phyloP scores from a whole-genome alignment of 495 filamentous ascomycete genomes.

The Cenococcum geophilum region DNA sequence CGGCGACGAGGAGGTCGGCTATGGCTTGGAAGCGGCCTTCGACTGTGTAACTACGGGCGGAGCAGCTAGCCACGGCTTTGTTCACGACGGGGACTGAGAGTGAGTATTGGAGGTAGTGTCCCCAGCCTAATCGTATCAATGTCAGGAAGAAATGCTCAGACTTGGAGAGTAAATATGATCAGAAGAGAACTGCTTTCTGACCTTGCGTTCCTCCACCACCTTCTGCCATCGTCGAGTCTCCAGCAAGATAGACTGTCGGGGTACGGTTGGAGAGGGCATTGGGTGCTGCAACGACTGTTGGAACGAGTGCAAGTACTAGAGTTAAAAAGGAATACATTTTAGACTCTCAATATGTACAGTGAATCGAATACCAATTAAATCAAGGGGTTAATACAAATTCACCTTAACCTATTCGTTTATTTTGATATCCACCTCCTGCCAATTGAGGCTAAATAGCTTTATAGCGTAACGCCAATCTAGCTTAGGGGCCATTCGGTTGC shows the following conservation, averaged over 20 bases:
- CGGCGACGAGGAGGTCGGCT: constrained; percentile 42
- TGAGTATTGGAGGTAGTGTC: constrained; percentile 49
- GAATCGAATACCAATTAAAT: no score
- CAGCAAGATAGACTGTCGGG: constrained; percentile 31
- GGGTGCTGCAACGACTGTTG: constrained; percentile 6
- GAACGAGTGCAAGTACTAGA: no score
- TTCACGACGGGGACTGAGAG: constrained; percentile 48
- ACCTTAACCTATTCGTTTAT: no score
- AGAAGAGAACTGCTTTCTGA: constrained; percentile 3
- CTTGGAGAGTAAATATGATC: background rate
- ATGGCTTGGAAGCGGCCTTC: constrained; percentile 55
- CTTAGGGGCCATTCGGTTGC: no score
- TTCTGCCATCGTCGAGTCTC: constrained; percentile 34
- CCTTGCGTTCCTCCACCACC: constrained; percentile 21
- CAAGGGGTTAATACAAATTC: no score
- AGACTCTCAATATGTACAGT: no score
- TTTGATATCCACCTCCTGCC: no score
- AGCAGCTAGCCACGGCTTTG: constrained; percentile 54
- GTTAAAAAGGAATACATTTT: no score
- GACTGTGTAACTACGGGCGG: constrained; percentile 54
- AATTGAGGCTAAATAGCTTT: no score
- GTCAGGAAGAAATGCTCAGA: background rate
- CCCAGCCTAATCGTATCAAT: constrained; percentile 47
- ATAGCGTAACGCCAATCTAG: no score
- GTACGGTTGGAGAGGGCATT: constrained; percentile 11